These are phyloP conservation scores for Colletotrichum noveboracense DNA, from an alignment of 2,329 filamentous ascomycete species.

Conservation along the genomic window DNA sequence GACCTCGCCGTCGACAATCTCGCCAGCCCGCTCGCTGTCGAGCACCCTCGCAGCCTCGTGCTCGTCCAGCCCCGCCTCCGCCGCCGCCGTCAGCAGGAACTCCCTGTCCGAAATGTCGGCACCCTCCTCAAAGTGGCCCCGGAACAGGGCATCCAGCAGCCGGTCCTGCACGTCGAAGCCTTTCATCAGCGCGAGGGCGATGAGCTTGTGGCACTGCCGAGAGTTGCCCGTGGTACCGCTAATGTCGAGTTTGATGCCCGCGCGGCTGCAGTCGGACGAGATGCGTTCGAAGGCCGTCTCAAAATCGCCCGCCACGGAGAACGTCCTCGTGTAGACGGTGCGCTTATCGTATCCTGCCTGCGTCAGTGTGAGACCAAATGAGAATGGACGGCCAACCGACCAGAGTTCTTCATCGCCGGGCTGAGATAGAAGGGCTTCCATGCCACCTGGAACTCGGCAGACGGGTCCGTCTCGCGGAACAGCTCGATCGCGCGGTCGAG, in stretches of 20 bases:
- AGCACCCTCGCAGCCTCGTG: slow-evolving; percentile 26
- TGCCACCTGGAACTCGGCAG: slow-evolving; percentile 48
- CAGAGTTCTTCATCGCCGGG: slow-evolving; percentile 34
- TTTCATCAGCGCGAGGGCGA: slow-evolving; percentile 42
- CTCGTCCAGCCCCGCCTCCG: slow-evolving; percentile 33
- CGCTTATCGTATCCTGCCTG: slow-evolving; percentile 38
- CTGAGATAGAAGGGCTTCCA: slow-evolving; percentile 55
- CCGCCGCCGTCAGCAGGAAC: slow-evolving; percentile 42
- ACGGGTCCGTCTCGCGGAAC: slow-evolving; percentile 44
- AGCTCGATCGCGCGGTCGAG: slow-evolving; percentile 49
- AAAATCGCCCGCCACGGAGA: slow-evolving; percentile 21
- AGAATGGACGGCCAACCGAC: slow-evolving; percentile 19
- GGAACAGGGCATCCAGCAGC: slow-evolving; percentile 47
- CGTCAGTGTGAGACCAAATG: neutral
- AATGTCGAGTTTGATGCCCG: slow-evolving; percentile 43
- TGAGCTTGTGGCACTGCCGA: slow-evolving; percentile 51
- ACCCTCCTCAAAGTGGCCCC: slow-evolving; percentile 45
- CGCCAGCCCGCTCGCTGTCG: slow-evolving; percentile 27
- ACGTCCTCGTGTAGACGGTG: slow-evolving; percentile 34
- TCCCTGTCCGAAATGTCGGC: slow-evolving; percentile 44
- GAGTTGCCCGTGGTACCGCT: slow-evolving; percentile 48
- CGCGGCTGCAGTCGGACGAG: slow-evolving; percentile 32
- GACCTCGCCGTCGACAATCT: slow-evolving; percentile 35
- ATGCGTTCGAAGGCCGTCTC: slow-evolving; percentile 35
- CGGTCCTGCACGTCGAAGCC: slow-evolving; percentile 38